phyloP scores from a whole-genome alignment of 192 early-diverging fungal species.

The Neocallimastix lanati region DNA sequence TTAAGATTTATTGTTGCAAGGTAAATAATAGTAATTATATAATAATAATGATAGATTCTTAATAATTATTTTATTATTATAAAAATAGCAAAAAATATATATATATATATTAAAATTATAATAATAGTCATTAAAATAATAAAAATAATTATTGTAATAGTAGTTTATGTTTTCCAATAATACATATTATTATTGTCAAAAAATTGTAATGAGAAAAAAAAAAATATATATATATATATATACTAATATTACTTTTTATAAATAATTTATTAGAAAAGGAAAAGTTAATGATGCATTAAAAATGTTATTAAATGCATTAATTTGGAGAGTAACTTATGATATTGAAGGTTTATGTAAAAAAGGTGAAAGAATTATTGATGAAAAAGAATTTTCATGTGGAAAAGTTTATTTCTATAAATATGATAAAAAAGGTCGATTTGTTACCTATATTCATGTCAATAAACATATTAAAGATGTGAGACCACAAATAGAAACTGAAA shows the following conservation, averaged over 20 bases:
- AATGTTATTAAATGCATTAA: not conserved
- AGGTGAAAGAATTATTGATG: not conserved
- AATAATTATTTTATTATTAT: too few relatives aligned
- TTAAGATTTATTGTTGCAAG: not conserved
- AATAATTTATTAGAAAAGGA: not conserved
- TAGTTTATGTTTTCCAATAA: too few relatives aligned
- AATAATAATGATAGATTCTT: too few relatives aligned
- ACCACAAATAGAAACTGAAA: not conserved
- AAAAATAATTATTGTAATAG: too few relatives aligned
- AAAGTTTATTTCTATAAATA: not conserved
- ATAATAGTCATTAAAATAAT: too few relatives aligned
- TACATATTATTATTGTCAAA: too few relatives aligned
- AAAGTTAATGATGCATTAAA: not conserved
- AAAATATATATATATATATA: too few relatives aligned
- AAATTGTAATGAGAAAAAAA: too few relatives aligned
- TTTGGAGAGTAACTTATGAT: not conserved
- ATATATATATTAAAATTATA: too few relatives aligned
- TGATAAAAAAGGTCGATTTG: not conserved
- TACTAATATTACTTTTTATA: too few relatives aligned
- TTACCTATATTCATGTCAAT: not conserved
- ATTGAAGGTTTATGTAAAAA: not conserved
- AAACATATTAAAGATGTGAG: not conserved
- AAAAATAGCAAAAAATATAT: too few relatives aligned
- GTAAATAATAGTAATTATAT: too few relatives aligned
- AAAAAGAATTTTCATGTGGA: not conserved